These are phyloP conservation scores for Limonium bicolor DNA, from an alignment of 148 eudicot genomes.

Conservation along the genomic window DNA sequence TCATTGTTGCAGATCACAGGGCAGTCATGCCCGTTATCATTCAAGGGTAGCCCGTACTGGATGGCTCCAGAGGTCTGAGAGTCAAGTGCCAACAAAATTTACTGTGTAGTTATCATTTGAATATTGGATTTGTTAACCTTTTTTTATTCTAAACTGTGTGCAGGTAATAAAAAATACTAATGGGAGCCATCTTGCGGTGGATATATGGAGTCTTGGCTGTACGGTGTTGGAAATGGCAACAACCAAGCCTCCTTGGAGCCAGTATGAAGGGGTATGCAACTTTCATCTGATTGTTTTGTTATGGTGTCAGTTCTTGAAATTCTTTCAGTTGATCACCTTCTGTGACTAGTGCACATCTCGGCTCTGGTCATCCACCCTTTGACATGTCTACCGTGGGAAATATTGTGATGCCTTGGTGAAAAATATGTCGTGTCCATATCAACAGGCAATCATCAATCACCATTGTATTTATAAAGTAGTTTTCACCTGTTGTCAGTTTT, in stretches of 20 bases:
- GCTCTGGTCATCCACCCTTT: too few species aligned
- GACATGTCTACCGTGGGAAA: too few species aligned
- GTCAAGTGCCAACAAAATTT: neutral
- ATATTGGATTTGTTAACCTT: neutral
- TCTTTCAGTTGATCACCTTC: neutral
- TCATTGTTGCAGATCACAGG: constrained; percentile 69
- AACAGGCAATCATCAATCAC: too few species aligned
- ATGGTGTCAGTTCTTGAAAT: neutral
- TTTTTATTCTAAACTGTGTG: constrained; percentile 2
- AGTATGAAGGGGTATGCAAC: constrained; percentile 93
- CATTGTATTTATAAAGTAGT: too few species aligned
- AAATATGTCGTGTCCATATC: too few species aligned
- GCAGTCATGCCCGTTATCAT: constrained; percentile 77
- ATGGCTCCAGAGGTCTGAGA: constrained; percentile 93
- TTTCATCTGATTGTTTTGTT: neutral
- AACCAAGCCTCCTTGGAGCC: constrained; percentile 94
- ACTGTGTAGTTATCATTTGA: too few species aligned
- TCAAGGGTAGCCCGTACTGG: constrained; percentile 98
- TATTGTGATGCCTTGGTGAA: too few species aligned
- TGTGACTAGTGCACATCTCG: neutral
- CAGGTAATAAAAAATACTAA: constrained; percentile 72
- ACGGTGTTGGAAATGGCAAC: constrained; percentile 94
- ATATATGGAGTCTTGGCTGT: constrained; percentile 96
- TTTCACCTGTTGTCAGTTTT: too few species aligned
- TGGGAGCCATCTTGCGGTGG: constrained; percentile 77